Base-by-base conservation (phyloP, 2,329 filamentous ascomycete genomes). In the Trichoderma gracile region DNA sequence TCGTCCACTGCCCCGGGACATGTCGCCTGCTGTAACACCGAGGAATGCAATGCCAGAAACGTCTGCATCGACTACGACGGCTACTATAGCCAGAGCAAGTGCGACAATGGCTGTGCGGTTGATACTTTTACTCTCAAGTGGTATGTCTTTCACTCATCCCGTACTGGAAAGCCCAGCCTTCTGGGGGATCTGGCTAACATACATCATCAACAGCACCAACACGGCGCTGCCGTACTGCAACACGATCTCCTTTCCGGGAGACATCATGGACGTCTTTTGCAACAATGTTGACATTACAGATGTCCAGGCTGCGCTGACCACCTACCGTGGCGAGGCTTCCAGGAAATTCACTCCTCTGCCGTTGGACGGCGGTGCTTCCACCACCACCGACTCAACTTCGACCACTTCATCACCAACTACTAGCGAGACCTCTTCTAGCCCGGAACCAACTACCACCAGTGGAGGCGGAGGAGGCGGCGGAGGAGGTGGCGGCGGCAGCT, bases 201-300 rank as follows among this genome's bases (percentile, higher is more conserved):
- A 15, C 5, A 1, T 23, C 30, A 10, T 46, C 25, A 33, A 42
- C 69, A 82, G 80, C 66, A 79, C 79, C 27, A 71, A 72, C 14
- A 66, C 69, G 0, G 65, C 55, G 2, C 67, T 67, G 2, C 78
- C 77, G 0, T 82, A 74, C 67, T 84, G 82, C 73, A 80, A 79
- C 63, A 83, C 80, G 3, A 72, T 81, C 30, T 75, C 74, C 1
- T 82, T 81, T 68, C 70, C 73, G 3, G 74, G 73, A 19, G 75
- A 76, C 17, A 73, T 82, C 54, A 71, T 71, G 25, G 81, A 82
- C 68, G 83, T 77, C 67, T 81, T 76, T 71, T 84, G 81, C 70
- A 75, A 74, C 64, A 70, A 72, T 10, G 60, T 72, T 23, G 70
- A 67, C 55, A 69, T 74, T 49, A 76, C 75, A 3, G 76, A 72